Evolutionary conservation across 768 basidiomycete genomes (phyloP).

Genomic region (Candolleomyces aberdarensis): DNA sequence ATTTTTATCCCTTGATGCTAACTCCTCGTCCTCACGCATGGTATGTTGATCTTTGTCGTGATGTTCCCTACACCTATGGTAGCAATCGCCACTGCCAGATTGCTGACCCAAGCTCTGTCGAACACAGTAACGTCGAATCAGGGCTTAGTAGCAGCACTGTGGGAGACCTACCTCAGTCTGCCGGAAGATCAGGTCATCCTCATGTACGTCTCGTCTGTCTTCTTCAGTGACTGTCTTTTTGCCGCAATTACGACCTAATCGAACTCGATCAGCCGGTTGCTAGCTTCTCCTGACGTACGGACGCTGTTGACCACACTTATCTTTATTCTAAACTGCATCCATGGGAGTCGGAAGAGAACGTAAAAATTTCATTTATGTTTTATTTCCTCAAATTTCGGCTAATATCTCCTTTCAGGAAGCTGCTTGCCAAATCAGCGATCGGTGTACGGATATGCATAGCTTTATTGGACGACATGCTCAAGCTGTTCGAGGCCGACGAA

Average conservation of each 20-base stretch:
- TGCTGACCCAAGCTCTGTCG: conserved; percentile 75
- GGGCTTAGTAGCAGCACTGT: conserved; percentile 49
- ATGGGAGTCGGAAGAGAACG: conserved; percentile 54
- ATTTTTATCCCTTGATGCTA: too few species aligned
- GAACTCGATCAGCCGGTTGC: conserved; percentile 38
- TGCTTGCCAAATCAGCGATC: conserved; percentile 49
- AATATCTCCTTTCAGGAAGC: conserved; percentile 35
- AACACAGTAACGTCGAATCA: conserved; percentile 82
- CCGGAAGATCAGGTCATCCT: conserved; percentile 74
- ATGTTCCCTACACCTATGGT: conserved; percentile 6
- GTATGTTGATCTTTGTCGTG: too few species aligned
- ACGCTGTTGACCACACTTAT: conserved; percentile 62
- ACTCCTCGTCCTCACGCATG: too few species aligned
- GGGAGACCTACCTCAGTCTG: conserved; percentile 62
- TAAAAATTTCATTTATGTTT: conserved; percentile 25
- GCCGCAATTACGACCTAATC: background rate
- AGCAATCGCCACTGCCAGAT: conserved; percentile 65
- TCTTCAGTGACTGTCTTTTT: conserved; percentile 1
- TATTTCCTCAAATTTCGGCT: conserved; percentile 4
- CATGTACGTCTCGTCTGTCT: conserved; percentile 45
- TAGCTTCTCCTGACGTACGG: conserved; percentile 62
- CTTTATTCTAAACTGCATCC: conserved; percentile 70
- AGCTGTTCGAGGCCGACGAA: conserved; percentile 65
- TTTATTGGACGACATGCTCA: conserved; percentile 71
- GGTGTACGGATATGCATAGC: conserved; percentile 66